Conservation (phyloP, 192 early-diverging fungal species). For the Coemansia asiatica region DNA sequence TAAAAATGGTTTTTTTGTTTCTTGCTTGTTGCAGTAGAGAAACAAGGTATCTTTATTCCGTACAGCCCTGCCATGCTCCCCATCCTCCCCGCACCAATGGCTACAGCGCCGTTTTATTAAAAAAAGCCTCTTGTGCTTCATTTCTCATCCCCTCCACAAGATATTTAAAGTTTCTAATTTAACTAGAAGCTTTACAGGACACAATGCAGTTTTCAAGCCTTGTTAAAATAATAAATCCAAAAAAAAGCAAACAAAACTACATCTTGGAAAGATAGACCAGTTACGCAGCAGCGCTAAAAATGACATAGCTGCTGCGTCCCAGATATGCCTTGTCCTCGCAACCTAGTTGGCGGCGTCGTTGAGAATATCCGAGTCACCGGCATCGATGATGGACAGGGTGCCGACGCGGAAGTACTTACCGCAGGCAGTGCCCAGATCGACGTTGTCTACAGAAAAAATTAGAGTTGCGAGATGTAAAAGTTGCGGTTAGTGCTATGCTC, state of each 20-base stretch:
- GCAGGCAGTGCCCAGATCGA: constrained; percentile 99
- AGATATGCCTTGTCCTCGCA: constrained; percentile 12
- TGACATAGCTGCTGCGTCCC: constrained; percentile 10
- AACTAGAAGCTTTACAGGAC: too few species aligned
- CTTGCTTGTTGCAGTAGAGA: neutral
- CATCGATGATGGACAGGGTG: constrained; percentile 95
- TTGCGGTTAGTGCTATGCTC: constrained; percentile 7
- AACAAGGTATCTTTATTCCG: neutral
- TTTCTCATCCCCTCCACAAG: neutral
- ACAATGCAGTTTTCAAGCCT: constrained; percentile 12
- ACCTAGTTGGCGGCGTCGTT: constrained; percentile 46
- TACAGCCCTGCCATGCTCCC: too few species aligned
- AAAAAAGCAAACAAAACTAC: constrained; percentile 9
- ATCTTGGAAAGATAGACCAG: neutral
- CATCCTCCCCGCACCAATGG: neutral
- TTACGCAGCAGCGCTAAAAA: neutral
- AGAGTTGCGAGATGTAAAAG: constrained; percentile 23
- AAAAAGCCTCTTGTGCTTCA: neutral
- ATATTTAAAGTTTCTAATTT: neutral
- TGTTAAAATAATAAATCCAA: constrained; percentile 5
- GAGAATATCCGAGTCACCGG: constrained; percentile 96
- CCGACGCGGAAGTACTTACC: constrained; percentile 98
- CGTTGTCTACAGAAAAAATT: constrained; percentile 86
- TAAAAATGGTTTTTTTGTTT: too few species aligned
- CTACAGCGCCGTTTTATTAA: neutral